Conservation (phyloP, 208 protist genomes). For the Trypanosoma boissoni region DNA sequence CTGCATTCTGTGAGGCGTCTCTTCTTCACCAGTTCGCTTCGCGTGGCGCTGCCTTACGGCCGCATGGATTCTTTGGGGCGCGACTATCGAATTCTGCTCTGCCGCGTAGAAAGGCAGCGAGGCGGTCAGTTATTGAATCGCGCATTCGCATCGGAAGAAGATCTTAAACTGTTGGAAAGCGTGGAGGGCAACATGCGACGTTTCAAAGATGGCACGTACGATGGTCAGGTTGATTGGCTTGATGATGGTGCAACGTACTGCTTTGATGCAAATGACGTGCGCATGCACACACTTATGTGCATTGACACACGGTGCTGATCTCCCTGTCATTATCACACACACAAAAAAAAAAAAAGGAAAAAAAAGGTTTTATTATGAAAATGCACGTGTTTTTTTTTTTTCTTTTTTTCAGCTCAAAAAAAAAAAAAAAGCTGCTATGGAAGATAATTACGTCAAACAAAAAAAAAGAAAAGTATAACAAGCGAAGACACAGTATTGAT, state of each 20-base stretch:
- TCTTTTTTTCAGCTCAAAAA: too few species aligned
- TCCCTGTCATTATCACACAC: too few species aligned
- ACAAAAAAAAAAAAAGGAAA: background rate
- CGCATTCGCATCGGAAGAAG: slow-evolving; percentile 8
- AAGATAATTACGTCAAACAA: too few species aligned
- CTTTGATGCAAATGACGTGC: slow-evolving; percentile 9
- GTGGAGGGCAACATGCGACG: slow-evolving; percentile 3
- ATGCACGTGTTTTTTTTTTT: background rate
- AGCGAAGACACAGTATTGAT: too few species aligned
- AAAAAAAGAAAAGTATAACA: too few species aligned
- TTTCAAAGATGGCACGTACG: slow-evolving; percentile 9
- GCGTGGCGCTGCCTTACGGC: slow-evolving; percentile 15
- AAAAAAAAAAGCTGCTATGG: too few species aligned
- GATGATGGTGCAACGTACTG: slow-evolving; percentile 16
- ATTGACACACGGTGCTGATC: slow-evolving; percentile 10
- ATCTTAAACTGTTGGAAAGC: slow-evolving; percentile 15
- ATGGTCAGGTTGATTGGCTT: slow-evolving; percentile 19
- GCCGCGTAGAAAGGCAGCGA: slow-evolving; percentile 10
- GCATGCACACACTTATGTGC: slow-evolving; percentile 17
- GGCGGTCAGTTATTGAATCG: slow-evolving; percentile 9
- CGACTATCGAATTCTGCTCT: slow-evolving; percentile 7
- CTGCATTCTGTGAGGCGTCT: background rate
- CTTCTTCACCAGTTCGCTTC: slow-evolving; percentile 23
- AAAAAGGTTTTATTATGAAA: background rate
- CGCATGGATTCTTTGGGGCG: background rate